A percentile compares a stretch with the other conserved stretches of the same genome.
Evolutionary conservation across 805 yeast genomes (phyloP).

Genomic region (Starmerella sp.): DNA sequence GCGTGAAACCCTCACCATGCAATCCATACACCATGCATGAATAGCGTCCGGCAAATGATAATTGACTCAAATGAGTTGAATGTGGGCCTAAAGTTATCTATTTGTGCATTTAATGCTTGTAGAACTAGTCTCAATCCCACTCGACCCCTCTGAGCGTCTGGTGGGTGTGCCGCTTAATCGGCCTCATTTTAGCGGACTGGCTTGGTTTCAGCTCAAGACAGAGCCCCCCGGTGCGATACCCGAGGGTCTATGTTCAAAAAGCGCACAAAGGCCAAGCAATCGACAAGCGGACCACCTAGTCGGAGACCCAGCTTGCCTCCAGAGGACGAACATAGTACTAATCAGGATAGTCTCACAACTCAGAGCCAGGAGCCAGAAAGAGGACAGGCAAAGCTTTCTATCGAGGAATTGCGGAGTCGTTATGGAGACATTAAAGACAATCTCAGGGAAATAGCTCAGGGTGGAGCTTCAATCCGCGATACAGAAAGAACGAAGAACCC

Average conservation of each 20-base stretch:
- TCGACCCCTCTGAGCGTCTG: too few relatives aligned
- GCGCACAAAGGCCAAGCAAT: slow-evolving; percentile 9
- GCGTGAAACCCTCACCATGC: too few relatives aligned
- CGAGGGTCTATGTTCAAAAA: slow-evolving; percentile 14
- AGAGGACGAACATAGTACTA: background rate
- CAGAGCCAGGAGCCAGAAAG: background rate
- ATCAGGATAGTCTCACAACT: background rate
- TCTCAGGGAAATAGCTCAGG: too few relatives aligned
- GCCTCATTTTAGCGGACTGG: background rate
- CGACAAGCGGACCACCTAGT: background rate
- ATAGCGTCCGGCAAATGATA: too few relatives aligned
- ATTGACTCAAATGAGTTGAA: too few relatives aligned
- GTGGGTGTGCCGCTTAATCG: slow-evolving; percentile 1
- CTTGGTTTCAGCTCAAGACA: background rate
- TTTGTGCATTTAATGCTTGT: too few relatives aligned
- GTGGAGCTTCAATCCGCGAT: too few relatives aligned
- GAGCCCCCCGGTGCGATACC: background rate
- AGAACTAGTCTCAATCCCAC: too few relatives aligned
- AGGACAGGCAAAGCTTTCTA: background rate
- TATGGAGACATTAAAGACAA: background rate
- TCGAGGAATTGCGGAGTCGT: background rate
- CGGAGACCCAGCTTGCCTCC: background rate
- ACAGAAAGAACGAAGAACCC: too few relatives aligned
- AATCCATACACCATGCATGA: too few relatives aligned
- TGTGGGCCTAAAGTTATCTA: too few relatives aligned